These are phyloP conservation scores for Rhipidocladum racemiflorum DNA, from an alignment of 176 grass and related monocot genomes.

Conservation along the genomic window DNA sequence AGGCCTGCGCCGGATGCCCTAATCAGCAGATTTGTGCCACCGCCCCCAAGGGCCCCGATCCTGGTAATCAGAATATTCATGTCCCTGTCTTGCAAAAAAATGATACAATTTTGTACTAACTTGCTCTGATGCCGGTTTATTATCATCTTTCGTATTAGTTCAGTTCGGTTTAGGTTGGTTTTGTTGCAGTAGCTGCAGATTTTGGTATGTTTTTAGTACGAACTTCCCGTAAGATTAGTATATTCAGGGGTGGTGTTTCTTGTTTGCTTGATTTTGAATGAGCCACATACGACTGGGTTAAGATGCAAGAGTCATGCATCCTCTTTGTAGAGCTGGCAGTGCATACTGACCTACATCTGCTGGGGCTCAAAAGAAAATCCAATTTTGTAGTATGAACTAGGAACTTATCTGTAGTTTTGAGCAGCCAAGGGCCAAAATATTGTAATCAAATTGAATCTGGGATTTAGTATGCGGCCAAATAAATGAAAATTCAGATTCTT, in stretches of 20 bases:
- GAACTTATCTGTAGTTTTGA: neutral
- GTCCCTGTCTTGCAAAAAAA: neutral
- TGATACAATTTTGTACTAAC: neutral
- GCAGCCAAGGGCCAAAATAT: neutral
- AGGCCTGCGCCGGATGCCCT: conserved; percentile 78
- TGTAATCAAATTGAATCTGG: neutral
- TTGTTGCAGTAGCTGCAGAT: neutral
- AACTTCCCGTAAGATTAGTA: neutral
- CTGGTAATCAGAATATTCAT: conserved; percentile 45
- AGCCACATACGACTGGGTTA: neutral
- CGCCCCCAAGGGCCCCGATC: conserved; percentile 83
- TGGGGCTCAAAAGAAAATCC: neutral
- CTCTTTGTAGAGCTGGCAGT: too few species aligned
- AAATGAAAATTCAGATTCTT: neutral
- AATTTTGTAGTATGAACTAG: too few species aligned
- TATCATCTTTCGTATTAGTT: neutral
- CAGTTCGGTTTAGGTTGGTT: neutral
- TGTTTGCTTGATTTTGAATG: neutral
- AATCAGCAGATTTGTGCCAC: conserved; percentile 94
- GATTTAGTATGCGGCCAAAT: neutral
- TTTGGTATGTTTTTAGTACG: neutral
- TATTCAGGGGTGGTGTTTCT: neutral
- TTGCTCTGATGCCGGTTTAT: neutral
- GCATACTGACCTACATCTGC: too few species aligned
- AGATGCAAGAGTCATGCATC: neutral